Percentiles rank a stretch among this genome's conserved stretches.
Evolutionary conservation across 805 yeast species (phyloP).

Genomic region (Ogataea siamensis): DNA sequence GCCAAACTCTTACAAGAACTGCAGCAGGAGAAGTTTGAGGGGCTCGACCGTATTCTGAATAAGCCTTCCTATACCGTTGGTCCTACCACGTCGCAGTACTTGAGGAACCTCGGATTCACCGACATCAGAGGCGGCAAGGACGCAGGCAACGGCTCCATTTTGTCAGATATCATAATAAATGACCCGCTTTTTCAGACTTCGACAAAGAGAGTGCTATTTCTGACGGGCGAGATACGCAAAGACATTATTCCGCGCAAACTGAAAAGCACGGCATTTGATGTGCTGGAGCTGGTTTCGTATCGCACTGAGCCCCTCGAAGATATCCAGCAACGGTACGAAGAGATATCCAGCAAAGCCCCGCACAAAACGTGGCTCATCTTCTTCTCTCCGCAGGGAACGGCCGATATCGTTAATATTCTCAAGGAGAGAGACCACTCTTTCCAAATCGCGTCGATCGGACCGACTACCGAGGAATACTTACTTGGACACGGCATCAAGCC

Average conservation of each 20-base stretch:
- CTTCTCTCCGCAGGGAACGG: constrained; percentile 90
- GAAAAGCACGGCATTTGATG: constrained; percentile 37
- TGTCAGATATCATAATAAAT: constrained; percentile 60
- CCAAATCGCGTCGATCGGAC: constrained; percentile 83
- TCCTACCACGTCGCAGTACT: constrained; percentile 72
- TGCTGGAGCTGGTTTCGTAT: constrained; percentile 66
- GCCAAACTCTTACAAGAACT: constrained; percentile 41
- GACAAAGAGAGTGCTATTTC: constrained; percentile 50
- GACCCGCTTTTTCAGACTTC: constrained; percentile 28
- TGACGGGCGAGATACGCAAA: constrained; percentile 83
- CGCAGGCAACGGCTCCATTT: constrained; percentile 77
- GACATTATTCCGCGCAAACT: constrained; percentile 75
- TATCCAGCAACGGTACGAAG: constrained; percentile 38
- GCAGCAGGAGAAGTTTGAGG: constrained; percentile 12
- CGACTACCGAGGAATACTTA: constrained; percentile 77
- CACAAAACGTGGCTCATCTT: constrained; percentile 68
- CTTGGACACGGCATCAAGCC: constrained; percentile 51
- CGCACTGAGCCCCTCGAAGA: constrained; percentile 55
- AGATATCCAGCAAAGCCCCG: constrained; percentile 10
- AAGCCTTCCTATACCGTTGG: constrained; percentile 85
- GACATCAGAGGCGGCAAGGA: constrained; percentile 67
- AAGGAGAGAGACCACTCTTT: constrained; percentile 18
- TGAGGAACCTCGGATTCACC: constrained; percentile 60
- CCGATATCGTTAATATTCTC: constrained; percentile 49
- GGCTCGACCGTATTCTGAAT: constrained; percentile 33